Conservation (phyloP, 176 grass and related monocot species). For the Zizania latifolia region DNA sequence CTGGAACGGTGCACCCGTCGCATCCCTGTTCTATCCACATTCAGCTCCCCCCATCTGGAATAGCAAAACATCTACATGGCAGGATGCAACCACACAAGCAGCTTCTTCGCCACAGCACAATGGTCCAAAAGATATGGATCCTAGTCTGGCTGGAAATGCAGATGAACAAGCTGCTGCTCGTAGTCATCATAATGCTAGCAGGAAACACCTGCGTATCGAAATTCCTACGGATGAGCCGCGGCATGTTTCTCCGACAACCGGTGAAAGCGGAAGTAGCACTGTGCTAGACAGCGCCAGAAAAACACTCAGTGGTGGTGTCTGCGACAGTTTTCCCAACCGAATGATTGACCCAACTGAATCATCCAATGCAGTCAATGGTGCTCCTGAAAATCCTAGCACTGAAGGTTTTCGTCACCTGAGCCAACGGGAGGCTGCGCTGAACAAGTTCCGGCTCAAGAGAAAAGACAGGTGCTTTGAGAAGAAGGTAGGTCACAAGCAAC, state of each 20-base stretch:
- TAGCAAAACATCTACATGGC: conserved; percentile 22
- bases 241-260: conserved; percentile 36
- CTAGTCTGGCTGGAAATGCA: conserved; percentile 12
- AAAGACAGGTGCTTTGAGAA: conserved; percentile 99
- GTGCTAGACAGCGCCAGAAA: conserved; percentile 31
- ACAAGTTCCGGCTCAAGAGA: conserved; percentile 94
- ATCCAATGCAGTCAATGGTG: not conserved
- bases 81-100: conserved; percentile 24
- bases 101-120: conserved; percentile 30
- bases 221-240: conserved; percentile 29
- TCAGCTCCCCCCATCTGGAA: conserved; percentile 46
- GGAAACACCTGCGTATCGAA: conserved; percentile 27
- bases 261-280: conserved; percentile 43
- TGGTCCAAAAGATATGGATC: conserved; percentile 14
- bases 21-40: conserved; percentile 43
- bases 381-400: conserved; percentile 22
- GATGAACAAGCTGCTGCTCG: conserved; percentile 1
- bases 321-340: conserved; percentile 30
- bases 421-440: conserved; percentile 70
- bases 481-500: conserved; percentile 56
- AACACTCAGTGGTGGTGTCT: conserved; percentile 25
- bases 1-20: conserved; percentile 31
- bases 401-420: conserved; percentile 45
- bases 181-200: conserved; percentile 7
- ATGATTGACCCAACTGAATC: conserved; percentile 17